These are phyloP conservation scores for Diaporthe citri DNA, from an alignment of 2,329 filamentous ascomycete genomes.

Conservation along the genomic window DNA sequence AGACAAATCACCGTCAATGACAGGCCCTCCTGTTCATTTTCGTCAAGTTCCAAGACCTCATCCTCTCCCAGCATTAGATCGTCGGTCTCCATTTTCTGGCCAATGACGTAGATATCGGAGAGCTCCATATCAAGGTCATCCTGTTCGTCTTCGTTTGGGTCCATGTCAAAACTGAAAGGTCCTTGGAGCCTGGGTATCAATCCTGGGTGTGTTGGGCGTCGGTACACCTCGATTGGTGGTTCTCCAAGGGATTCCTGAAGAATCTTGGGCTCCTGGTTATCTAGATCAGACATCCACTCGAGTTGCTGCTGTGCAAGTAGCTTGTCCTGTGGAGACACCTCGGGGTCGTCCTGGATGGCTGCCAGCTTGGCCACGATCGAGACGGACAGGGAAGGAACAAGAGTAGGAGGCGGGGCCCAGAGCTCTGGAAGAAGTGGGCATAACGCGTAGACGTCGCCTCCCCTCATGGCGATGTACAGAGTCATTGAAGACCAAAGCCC, in stretches of 20 bases:
- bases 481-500: conserved; percentile 98
- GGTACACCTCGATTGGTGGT: conserved; percentile 66
- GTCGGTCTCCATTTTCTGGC: conserved; percentile 70
- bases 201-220: conserved; percentile 68
- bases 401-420: conserved; percentile 82
- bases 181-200: conserved; percentile 72
- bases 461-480: conserved; percentile 94
- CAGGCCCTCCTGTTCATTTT: conserved; percentile 69
- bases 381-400: conserved; percentile 85
- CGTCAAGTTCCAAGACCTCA: conserved; percentile 69
- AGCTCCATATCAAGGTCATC: conserved; percentile 69
- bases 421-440: conserved; percentile 89
- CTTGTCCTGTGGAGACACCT: conserved; percentile 64
- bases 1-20: conserved; percentile 72
- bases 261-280: conserved; percentile 71
- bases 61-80: conserved; percentile 75
- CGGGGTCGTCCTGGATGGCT: conserved; percentile 70
- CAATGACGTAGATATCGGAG: conserved; percentile 73
- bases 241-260: conserved; percentile 64
- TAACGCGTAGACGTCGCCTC: conserved; percentile 92
- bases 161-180: conserved; percentile 69
- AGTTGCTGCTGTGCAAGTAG: conserved; percentile 73
- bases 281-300: conserved; percentile 76
- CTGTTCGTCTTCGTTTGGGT: conserved; percentile 64
- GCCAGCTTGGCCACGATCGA: conserved; percentile 82